Evolutionary conservation across 345 rosid genomes (phyloP).

Genomic region (Syzygium oleosum): DNA sequence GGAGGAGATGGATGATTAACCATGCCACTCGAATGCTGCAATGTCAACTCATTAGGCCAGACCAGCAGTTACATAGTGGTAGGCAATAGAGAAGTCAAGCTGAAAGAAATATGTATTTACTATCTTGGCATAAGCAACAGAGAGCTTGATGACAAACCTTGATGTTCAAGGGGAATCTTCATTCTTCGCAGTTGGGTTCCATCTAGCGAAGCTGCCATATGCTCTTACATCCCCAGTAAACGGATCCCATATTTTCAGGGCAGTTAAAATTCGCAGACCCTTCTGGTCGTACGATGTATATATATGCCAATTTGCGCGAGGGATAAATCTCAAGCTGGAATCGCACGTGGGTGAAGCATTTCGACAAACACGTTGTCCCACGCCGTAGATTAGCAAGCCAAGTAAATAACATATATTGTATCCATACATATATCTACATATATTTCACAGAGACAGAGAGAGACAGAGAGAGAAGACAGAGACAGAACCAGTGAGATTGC

Average conservation of each 20-base stretch:
- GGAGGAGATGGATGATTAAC: neutral
- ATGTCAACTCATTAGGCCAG: neutral
- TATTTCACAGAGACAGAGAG: neutral
- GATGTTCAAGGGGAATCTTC: neutral
- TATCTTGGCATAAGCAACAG: neutral
- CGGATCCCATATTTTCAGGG: neutral
- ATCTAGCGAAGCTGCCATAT: neutral
- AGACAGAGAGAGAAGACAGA: neutral
- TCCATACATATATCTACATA: no score
- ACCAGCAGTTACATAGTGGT: neutral
- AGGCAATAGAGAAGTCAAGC: neutral
- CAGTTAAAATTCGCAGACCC: neutral
- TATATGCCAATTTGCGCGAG: neutral
- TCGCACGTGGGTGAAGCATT: neutral
- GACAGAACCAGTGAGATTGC: neutral
- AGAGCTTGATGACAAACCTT: neutral
- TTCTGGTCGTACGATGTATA: neutral
- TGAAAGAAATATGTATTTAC: neutral
- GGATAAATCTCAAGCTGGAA: neutral
- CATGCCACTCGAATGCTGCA: neutral
- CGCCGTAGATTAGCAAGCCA: neutral
- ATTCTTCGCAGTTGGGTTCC: neutral
- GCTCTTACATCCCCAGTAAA: neutral
- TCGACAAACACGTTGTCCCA: neutral
- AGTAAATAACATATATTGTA: neutral